Evolutionary conservation across 2,329 filamentous ascomycete genomes (phyloP).

Genomic region (Pseudocercospora eumusae): DNA sequence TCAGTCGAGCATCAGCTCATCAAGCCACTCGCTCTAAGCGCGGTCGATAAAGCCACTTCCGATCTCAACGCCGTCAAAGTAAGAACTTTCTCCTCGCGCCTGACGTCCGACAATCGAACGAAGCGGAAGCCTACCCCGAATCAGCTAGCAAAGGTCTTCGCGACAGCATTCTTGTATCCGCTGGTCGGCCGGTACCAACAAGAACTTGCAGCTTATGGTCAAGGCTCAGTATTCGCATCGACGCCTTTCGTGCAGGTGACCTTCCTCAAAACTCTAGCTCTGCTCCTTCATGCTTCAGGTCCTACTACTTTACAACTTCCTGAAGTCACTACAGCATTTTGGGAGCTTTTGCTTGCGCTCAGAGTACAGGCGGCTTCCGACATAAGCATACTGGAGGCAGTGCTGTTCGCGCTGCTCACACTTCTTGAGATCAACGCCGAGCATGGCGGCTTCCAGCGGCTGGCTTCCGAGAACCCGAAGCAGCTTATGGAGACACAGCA

Average conservation of each 20-base stretch:
- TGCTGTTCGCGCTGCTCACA: slow-evolving; percentile 77
- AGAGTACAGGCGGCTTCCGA: slow-evolving; percentile 52
- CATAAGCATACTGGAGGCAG: slow-evolving; percentile 66
- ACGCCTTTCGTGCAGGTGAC: slow-evolving; percentile 74
- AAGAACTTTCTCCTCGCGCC: slow-evolving; percentile 79
- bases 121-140: slow-evolving; percentile 66
- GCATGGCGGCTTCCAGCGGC: slow-evolving; percentile 59
- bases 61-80: slow-evolving; percentile 80
- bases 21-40: slow-evolving; percentile 75
- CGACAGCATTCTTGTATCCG: slow-evolving; percentile 80
- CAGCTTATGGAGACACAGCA: slow-evolving; percentile 83
- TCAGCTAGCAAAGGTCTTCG: slow-evolving; percentile 73
- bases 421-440: slow-evolving; percentile 75
- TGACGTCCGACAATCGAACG: slow-evolving; percentile 60
- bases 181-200: slow-evolving; percentile 68
- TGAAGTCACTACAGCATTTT: slow-evolving; percentile 80
- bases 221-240: slow-evolving; percentile 61
- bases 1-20: slow-evolving; percentile 72
- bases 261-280: slow-evolving; percentile 81
- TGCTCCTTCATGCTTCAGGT: slow-evolving; percentile 80
- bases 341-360: slow-evolving; percentile 76
- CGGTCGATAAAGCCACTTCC: slow-evolving; percentile 76
- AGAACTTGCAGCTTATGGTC: slow-evolving; percentile 39
- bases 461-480: slow-evolving; percentile 73
- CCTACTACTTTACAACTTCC: slow-evolving; percentile 74